Evolutionary conservation across 176 grass and related monocot genomes (phyloP).

Genomic region (Microstegium vimineum): DNA sequence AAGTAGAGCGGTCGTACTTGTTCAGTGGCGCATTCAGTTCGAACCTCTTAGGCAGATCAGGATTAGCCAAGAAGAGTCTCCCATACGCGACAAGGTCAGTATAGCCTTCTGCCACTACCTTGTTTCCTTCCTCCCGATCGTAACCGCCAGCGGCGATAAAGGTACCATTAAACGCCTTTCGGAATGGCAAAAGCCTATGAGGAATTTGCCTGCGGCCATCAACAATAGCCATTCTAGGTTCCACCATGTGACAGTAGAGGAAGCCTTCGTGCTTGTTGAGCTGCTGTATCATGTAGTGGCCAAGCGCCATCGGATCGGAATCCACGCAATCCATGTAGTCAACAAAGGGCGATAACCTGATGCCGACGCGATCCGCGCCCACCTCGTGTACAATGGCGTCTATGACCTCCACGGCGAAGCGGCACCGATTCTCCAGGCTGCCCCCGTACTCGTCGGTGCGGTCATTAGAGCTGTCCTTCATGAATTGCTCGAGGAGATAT

Average conservation of each 20-base stretch:
- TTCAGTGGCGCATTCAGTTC: background rate
- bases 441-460: conserved; percentile 25
- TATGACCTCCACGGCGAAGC: conserved; percentile 22
- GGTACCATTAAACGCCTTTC: background rate
- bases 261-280: background rate
- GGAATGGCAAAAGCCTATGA: background rate
- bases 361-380: conserved; percentile 14
- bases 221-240: conserved; percentile 20
- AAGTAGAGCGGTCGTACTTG: conserved; percentile 23
- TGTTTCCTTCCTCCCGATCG: conserved; percentile 17
- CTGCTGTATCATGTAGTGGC: conserved; percentile 6
- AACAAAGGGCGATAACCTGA: conserved; percentile 1
- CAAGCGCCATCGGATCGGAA: background rate
- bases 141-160: conserved; percentile 34
- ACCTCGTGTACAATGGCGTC: conserved; percentile 17
- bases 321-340: conserved; percentile 25
- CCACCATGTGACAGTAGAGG: conserved; percentile 41
- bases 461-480: conserved; percentile 40
- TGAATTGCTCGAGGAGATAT: conserved; percentile 36
- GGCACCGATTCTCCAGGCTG: conserved; percentile 38
- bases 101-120: conserved; percentile 3
- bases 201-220: background rate
- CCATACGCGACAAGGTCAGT: conserved; percentile 24
- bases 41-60: conserved; percentile 25
- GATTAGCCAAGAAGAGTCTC: conserved; percentile 31